Evolutionary conservation across 2,329 filamentous ascomycete species (phyloP).

Genomic region (Fusarium sp.): DNA sequence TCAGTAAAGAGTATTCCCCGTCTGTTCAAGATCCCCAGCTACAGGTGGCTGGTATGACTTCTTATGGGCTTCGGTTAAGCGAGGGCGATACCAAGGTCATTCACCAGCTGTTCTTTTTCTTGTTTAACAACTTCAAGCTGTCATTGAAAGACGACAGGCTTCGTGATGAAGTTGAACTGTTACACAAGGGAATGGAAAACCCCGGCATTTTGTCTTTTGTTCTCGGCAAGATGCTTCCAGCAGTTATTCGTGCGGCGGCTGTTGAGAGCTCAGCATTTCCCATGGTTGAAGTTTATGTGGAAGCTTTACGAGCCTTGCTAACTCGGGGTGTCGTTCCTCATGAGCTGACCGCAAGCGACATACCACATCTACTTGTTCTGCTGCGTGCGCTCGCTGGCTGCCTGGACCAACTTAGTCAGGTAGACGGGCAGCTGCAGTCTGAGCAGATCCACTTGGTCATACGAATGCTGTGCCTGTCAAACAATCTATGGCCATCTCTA

Average conservation of each 20-base stretch:
- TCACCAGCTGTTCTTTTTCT: constrained; percentile 65
- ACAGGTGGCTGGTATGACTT: constrained; percentile 65
- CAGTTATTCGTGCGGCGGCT: constrained; percentile 57
- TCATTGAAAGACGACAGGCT: constrained; percentile 62
- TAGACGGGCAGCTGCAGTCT: constrained; percentile 30
- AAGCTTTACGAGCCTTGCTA: constrained; percentile 55
- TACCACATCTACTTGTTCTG: constrained; percentile 49
- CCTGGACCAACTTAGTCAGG: constrained; percentile 43
- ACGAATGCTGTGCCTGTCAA: constrained; percentile 46
- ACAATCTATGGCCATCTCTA: constrained; percentile 49
- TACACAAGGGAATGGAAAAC: constrained; percentile 62
- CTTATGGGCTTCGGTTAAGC: constrained; percentile 65
- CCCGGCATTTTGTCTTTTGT: constrained; percentile 59
- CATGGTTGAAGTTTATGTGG: constrained; percentile 62
- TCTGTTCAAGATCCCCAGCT: constrained; percentile 66
- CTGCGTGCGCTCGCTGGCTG: constrained; percentile 48
- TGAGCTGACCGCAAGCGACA: constrained; percentile 51
- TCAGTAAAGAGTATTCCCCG: constrained; percentile 66
- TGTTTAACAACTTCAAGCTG: constrained; percentile 68
- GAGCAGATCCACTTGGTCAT: constrained; percentile 46
- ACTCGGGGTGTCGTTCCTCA: constrained; percentile 50
- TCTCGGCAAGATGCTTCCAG: constrained; percentile 64
- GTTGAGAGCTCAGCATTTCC: constrained; percentile 55
- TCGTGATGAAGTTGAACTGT: constrained; percentile 57
- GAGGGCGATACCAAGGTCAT: constrained; percentile 62